phyloP scores from a whole-genome alignment of 192 early-diverging fungal species.

The Coemansia sp. region DNA sequence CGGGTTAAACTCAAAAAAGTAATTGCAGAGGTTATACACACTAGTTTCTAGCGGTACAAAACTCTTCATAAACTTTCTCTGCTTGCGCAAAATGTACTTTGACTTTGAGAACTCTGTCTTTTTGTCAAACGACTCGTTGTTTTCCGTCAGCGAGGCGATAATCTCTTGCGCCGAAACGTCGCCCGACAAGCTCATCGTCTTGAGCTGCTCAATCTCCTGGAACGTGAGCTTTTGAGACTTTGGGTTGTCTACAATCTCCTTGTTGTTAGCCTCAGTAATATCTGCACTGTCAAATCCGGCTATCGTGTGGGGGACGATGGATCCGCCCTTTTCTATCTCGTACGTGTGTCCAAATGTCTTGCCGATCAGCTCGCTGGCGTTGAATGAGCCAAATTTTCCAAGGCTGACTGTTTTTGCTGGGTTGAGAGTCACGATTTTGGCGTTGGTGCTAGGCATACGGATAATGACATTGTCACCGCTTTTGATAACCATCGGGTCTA shows the following conservation, averaged over 20 bases:
- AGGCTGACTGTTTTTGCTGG: constrained; percentile 66
- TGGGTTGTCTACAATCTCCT: constrained; percentile 74
- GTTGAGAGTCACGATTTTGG: constrained; percentile 74
- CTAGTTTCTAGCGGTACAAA: constrained; percentile 81
- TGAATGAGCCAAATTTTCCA: constrained; percentile 92
- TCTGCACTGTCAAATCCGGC: constrained; percentile 59
- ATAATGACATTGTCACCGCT: constrained; percentile 73
- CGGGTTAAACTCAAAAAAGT: constrained; percentile 78
- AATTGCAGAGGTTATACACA: constrained; percentile 74
- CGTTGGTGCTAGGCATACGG: constrained; percentile 82
- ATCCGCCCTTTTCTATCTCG: too few relatives aligned
- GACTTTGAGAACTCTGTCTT: constrained; percentile 96
- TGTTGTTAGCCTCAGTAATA: constrained; percentile 81
- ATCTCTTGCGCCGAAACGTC: constrained; percentile 71
- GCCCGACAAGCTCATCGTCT: constrained; percentile 70
- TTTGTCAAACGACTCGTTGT: constrained; percentile 82
- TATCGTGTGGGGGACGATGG: constrained; percentile 23
- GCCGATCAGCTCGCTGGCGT: constrained; percentile 72
- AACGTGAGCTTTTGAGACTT: constrained; percentile 78
- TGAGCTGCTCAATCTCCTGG: constrained; percentile 83
- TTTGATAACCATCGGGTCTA: constrained; percentile 52
- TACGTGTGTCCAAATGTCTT: constrained; percentile 26
- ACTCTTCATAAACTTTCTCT: constrained; percentile 83
- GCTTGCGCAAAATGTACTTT: constrained; percentile 90
- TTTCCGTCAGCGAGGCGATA: constrained; percentile 78